Percentiles rank a stretch among this genome's conserved stretches.
phyloP scores from a whole-genome alignment of 768 basidiomycete species.

The Xerocomellus amylosporus region DNA sequence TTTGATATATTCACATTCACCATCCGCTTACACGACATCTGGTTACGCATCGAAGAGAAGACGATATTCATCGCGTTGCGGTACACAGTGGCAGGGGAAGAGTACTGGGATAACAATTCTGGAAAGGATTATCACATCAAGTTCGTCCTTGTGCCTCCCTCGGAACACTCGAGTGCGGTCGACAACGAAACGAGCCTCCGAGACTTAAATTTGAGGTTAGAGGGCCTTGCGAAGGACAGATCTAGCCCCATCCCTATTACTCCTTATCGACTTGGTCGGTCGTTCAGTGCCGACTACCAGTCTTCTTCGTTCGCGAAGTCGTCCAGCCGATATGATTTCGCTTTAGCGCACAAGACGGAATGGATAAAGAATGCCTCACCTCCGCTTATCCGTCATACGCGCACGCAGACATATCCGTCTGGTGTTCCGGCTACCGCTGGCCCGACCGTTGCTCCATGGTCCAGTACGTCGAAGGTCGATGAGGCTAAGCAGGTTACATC shows the following conservation, averaged over 20 bases:
- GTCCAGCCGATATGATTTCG: conserved; percentile 58
- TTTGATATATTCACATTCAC: conserved; percentile 77
- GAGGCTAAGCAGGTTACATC: background rate
- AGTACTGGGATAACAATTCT: conserved; percentile 92
- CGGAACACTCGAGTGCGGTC: conserved; percentile 28
- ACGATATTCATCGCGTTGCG: conserved; percentile 76
- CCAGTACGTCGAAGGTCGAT: conserved; percentile 5
- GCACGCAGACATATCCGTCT: conserved; percentile 52
- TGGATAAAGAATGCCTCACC: conserved; percentile 8
- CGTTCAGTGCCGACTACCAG: conserved; percentile 30
- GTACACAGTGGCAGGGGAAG: conserved; percentile 64
- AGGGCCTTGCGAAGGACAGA: conserved; percentile 51
- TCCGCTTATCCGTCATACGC: conserved; percentile 24
- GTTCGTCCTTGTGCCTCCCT: conserved; percentile 43
- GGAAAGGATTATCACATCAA: conserved; percentile 75
- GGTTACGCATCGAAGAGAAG: conserved; percentile 78
- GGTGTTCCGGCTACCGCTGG: conserved; percentile 36
- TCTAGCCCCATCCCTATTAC: conserved; percentile 17
- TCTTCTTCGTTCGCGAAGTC: conserved; percentile 33
- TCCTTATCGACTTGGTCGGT: conserved; percentile 15
- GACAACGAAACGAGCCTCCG: conserved; percentile 47
- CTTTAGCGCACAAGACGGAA: conserved; percentile 46
- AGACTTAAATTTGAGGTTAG: conserved; percentile 63
- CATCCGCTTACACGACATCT: conserved; percentile 74
- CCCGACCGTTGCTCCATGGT: conserved; percentile 41